A percentile compares a stretch with the other conserved stretches of the same genome.
These are phyloP conservation scores for Tetrahymena malaccensis DNA, from an alignment of 73 alveolate genomes.

Conservation along the genomic window DNA sequence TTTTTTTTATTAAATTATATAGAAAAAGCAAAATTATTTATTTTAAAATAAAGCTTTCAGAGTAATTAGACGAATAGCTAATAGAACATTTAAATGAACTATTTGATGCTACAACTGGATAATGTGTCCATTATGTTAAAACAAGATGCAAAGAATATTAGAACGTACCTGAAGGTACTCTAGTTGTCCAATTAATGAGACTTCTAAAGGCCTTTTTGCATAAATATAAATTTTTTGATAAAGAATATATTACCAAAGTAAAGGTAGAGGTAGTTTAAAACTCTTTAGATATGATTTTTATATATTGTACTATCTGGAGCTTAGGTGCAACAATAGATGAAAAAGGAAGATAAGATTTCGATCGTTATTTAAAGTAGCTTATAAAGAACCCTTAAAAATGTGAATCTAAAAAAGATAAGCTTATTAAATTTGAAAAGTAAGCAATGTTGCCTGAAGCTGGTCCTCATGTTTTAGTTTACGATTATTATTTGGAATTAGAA, in stretches of 20 bases:
- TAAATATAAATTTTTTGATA: neutral
- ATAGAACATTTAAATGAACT: slow-evolving; percentile 32
- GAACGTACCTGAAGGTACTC: slow-evolving; percentile 35
- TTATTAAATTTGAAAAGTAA: slow-evolving; percentile 60
- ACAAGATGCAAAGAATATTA: slow-evolving; percentile 35
- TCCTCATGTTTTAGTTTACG: slow-evolving; percentile 44
- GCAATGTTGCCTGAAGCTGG: slow-evolving; percentile 63
- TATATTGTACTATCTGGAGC: slow-evolving; percentile 79
- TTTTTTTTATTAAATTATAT: neutral
- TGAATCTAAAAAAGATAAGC: slow-evolving; percentile 35
- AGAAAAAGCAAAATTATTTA: neutral
- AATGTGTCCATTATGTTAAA: neutral
- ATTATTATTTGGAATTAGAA: slow-evolving; percentile 61
- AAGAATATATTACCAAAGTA: neutral
- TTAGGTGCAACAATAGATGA: slow-evolving; percentile 85
- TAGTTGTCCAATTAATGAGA: slow-evolving; percentile 9
- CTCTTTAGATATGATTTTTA: slow-evolving; percentile 76
- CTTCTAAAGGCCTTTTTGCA: neutral
- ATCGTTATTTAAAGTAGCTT: slow-evolving; percentile 54
- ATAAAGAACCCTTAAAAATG: slow-evolving; percentile 50
- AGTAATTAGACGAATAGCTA: neutral
- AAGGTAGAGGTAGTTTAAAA: slow-evolving; percentile 60
- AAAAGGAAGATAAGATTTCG: slow-evolving; percentile 70
- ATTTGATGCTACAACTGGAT: slow-evolving; percentile 40
- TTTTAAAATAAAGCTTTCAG: slow-evolving; percentile 8